Conservation (phyloP, 495 filamentous ascomycete genomes). For the Sphaerosporella brunnea region DNA sequence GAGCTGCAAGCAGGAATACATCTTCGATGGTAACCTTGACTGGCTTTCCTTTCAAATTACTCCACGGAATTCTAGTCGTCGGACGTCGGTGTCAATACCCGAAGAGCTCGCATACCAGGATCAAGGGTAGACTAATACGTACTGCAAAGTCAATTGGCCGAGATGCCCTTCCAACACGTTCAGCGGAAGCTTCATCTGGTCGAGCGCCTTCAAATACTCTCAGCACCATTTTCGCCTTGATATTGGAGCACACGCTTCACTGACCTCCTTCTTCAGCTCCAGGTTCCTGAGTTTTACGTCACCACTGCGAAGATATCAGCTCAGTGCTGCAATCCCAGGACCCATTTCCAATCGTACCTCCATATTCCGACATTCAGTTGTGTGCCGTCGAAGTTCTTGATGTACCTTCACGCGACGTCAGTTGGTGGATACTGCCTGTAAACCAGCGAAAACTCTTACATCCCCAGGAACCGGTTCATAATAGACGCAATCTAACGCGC, state of each 20-base stretch:
- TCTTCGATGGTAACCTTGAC: slow-evolving; percentile 90
- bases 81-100: too few relatives aligned
- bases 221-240: neutral
- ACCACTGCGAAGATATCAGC: slow-evolving; percentile 32
- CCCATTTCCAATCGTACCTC: slow-evolving; percentile 29
- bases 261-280: slow-evolving; percentile 61
- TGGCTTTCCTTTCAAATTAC: slow-evolving; percentile 80
- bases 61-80: slow-evolving; percentile 58
- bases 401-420: slow-evolving; percentile 27
- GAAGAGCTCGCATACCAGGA: slow-evolving; percentile 12
- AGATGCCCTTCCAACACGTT: slow-evolving; percentile 94
- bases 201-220: slow-evolving; percentile 46
- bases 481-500: slow-evolving; percentile 45
- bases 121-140: neutral
- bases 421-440: neutral
- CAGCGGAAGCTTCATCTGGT: slow-evolving; percentile 84
- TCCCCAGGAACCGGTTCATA: slow-evolving; percentile 95
- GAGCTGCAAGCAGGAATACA: slow-evolving; percentile 84
- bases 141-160: slow-evolving; percentile 57
- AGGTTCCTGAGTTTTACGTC: slow-evolving; percentile 87
- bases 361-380: slow-evolving; percentile 97
- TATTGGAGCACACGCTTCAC: too few relatives aligned
- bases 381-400: slow-evolving; percentile 93
- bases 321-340: too few relatives aligned
- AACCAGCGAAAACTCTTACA: slow-evolving; percentile 38